Percentiles rank a stretch among this genome's conserved stretches.
These are phyloP conservation scores for Monosporozyma unispora DNA, from an alignment of 805 yeast species.

Conservation along the genomic window DNA sequence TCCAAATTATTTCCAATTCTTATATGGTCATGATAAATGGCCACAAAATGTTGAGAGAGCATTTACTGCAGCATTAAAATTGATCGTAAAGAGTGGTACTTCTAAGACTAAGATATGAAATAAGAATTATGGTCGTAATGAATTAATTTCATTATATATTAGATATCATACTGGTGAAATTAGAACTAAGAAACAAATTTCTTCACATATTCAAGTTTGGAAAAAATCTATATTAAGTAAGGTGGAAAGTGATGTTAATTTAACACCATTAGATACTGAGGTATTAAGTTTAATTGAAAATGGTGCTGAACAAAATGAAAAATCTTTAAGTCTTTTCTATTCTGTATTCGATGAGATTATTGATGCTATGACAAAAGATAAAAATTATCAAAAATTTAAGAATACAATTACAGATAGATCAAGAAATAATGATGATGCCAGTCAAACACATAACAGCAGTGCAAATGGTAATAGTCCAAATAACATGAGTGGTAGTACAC, in stretches of 20 bases:
- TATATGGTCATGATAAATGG: conserved; percentile 51
- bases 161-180: conserved; percentile 65
- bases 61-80: conserved; percentile 70
- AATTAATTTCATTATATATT: conserved; percentile 80
- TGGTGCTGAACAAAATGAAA: conserved; percentile 26
- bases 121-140: conserved; percentile 89
- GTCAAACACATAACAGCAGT: not conserved
- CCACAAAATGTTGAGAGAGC: conserved; percentile 80
- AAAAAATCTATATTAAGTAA: conserved; percentile 45
- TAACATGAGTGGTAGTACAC: not conserved
- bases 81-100: conserved; percentile 84
- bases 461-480: not conserved
- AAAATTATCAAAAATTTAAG: not conserved
- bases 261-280: conserved; percentile 22
- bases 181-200: conserved; percentile 86
- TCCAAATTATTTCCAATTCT: conserved; percentile 5
- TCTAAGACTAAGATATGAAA: conserved; percentile 79
- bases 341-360: conserved; percentile 23
- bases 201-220: conserved; percentile 93
- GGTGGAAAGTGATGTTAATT: conserved; percentile 15
- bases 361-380: conserved; percentile 2
- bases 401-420: not conserved
- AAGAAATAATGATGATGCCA: not conserved
- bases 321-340: conserved; percentile 19
- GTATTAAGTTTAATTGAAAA: conserved; percentile 25